Evolutionary conservation across 2,329 filamentous ascomycete species (phyloP).

Genomic region (Fusarium sp.): DNA sequence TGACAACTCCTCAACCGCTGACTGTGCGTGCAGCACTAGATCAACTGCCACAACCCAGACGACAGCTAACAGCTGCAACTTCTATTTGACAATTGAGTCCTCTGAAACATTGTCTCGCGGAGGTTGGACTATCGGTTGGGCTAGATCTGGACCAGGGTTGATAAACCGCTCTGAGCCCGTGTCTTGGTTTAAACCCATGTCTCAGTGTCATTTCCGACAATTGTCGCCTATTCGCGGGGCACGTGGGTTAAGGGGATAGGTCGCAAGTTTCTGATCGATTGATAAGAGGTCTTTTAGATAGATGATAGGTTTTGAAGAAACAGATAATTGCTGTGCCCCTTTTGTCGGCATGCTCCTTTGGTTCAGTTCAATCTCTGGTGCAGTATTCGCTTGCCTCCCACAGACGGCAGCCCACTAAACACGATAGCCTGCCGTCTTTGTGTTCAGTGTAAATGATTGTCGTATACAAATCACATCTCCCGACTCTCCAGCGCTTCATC

Average conservation of each 20-base stretch:
- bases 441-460: not conserved
- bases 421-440: not conserved
- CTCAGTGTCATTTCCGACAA: not conserved
- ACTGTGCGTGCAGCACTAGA: conserved; percentile 1
- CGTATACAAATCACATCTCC: not conserved
- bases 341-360: not conserved
- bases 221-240: not conserved
- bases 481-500: not conserved
- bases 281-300: not conserved
- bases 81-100: not conserved
- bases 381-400: not conserved
- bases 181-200: not conserved
- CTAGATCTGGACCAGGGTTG: not conserved
- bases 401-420: not conserved
- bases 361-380: not conserved
- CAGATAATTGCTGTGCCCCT: not conserved
- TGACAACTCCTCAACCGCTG: not conserved
- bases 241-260: not conserved
- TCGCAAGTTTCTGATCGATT: not conserved
- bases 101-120: not conserved
- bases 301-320: not conserved
- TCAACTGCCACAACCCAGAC: not conserved
- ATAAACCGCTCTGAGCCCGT: not conserved
- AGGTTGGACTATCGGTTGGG: not conserved
- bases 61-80: conserved; percentile 5